Conservation (phyloP, 106 monocot genomes). For the Gastrodia elata region DNA sequence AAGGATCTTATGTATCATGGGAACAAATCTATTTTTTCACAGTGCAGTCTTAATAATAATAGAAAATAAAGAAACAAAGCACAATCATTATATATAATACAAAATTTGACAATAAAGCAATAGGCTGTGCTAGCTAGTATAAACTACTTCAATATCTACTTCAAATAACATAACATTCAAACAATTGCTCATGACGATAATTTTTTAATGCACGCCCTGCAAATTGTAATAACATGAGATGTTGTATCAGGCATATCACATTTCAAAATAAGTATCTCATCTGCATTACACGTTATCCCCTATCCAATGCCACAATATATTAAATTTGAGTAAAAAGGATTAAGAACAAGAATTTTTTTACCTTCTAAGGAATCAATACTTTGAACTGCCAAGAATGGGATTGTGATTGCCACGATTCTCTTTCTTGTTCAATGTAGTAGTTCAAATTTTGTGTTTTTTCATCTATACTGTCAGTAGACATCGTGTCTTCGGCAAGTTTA, state of each 20-base stretch:
- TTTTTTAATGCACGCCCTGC: no score
- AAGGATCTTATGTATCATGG: no score
- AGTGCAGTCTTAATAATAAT: background rate
- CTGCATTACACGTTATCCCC: no score
- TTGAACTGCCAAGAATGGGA: constrained; percentile 31
- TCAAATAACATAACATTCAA: background rate
- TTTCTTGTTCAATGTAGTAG: constrained; percentile 37
- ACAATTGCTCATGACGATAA: background rate
- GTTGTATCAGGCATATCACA: no score
- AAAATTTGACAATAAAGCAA: background rate
- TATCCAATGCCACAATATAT: no score
- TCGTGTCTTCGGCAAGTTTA: constrained; percentile 72
- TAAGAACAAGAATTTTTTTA: background rate
- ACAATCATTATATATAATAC: background rate
- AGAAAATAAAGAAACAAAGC: no score
- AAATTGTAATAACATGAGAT: no score
- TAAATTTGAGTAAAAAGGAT: background rate
- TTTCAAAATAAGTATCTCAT: no score
- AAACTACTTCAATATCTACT: background rate
- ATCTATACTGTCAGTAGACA: constrained; percentile 39
- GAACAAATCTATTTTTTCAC: background rate
- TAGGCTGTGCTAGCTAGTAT: background rate
- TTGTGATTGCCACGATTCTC: background rate
- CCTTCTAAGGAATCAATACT: constrained; percentile 27
- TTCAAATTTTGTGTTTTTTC: constrained; percentile 61